A percentile compares a stretch with the other conserved stretches of the same genome.
These are phyloP conservation scores for Claviceps africana DNA, from an alignment of 2,329 filamentous ascomycete genomes.

Conservation along the genomic window DNA sequence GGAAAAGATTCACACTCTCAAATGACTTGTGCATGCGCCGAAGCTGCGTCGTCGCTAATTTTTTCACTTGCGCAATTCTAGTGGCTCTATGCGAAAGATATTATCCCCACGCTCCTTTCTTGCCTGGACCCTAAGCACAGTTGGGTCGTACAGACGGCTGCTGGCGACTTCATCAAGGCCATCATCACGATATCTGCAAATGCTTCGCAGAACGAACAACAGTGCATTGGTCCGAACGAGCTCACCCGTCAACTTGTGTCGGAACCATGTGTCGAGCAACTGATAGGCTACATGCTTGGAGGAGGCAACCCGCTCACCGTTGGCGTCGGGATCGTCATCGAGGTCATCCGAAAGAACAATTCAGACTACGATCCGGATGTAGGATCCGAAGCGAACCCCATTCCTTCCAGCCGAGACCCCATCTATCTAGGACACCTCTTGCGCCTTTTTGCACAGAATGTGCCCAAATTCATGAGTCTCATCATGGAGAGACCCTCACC, in stretches of 20 bases:
- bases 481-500: slow-evolving; percentile 67
- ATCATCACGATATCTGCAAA: slow-evolving; percentile 99
- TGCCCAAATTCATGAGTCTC: slow-evolving; percentile 85
- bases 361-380: slow-evolving; percentile 96
- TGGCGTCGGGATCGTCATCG: slow-evolving; percentile 92
- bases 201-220: slow-evolving; percentile 92
- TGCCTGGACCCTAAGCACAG: slow-evolving; percentile 76
- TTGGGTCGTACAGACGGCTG: slow-evolving; percentile 86
- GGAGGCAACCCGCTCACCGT: slow-evolving; percentile 92
- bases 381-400: slow-evolving; percentile 61
- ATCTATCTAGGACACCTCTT: slow-evolving; percentile 90
- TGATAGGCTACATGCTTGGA: slow-evolving; percentile 84
- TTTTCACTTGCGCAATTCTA: slow-evolving; percentile 20
- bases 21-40: not conserved
- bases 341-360: slow-evolving; percentile 98
- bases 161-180: slow-evolving; percentile 93
- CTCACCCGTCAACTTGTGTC: slow-evolving; percentile 91
- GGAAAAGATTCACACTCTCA: not conserved
- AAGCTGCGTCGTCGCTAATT: not conserved
- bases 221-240: slow-evolving; percentile 97
- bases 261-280: slow-evolving; percentile 61
- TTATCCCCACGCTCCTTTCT: slow-evolving; percentile 75
- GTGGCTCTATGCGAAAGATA: slow-evolving; percentile 84
- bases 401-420: slow-evolving; percentile 75
- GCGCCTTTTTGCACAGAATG: slow-evolving; percentile 75